phyloP scores from a whole-genome alignment of 2,329 filamentous ascomycete species.

The Sphaerulina populicola region DNA sequence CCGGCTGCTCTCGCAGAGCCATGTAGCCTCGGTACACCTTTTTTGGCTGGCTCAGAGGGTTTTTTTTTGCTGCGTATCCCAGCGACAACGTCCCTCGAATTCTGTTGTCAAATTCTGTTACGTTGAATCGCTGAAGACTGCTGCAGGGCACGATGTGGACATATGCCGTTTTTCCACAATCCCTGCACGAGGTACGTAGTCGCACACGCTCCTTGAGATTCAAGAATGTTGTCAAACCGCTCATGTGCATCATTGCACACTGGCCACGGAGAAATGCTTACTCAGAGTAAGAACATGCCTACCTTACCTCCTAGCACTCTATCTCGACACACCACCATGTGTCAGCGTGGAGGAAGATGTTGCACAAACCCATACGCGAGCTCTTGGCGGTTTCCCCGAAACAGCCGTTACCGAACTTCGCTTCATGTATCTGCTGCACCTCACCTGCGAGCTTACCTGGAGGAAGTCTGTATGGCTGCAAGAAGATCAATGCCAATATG shows the following conservation, averaged over 20 bases:
- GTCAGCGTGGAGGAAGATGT: background rate
- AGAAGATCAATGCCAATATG: background rate
- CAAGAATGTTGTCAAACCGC: background rate
- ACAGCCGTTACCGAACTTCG: conserved; percentile 4
- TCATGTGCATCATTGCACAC: background rate
- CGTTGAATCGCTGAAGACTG: background rate
- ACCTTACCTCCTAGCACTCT: no score
- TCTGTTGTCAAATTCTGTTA: background rate
- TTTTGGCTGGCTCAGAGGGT: background rate
- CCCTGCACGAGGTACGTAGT: background rate
- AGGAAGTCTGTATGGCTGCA: background rate
- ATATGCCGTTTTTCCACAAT: background rate
- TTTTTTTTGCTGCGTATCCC: no score
- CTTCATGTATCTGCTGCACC: conserved; percentile 11
- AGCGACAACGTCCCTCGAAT: background rate
- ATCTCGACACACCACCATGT: background rate
- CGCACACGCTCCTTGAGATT: background rate
- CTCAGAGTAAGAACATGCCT: background rate
- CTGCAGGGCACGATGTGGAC: background rate
- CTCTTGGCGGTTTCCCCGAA: conserved; percentile 4
- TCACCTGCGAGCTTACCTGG: background rate
- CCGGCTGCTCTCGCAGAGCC: background rate
- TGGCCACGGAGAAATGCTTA: conserved; percentile 6
- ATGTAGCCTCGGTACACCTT: background rate
- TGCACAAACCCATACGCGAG: conserved; percentile 3